Conservation (phyloP, 768 basidiomycete species). For the Pleurotus cornucopiae region DNA sequence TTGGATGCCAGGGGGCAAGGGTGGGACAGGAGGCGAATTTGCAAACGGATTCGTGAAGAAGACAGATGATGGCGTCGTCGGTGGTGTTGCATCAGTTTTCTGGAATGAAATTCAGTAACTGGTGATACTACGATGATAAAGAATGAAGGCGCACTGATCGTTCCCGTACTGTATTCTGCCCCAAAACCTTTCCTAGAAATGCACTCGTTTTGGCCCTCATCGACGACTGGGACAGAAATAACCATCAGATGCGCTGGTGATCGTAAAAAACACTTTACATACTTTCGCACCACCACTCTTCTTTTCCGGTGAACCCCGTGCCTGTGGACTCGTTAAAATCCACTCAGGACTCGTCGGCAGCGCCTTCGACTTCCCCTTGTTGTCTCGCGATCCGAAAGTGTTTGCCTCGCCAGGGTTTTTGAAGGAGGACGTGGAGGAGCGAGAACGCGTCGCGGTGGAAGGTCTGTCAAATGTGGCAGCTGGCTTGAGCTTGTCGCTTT, state of each 20-base stretch:
- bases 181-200: conserved; percentile 76
- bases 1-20: conserved; percentile 44
- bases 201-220: conserved; percentile 79
- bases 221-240: conserved; percentile 35
- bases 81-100: conserved; percentile 50
- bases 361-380: conserved; percentile 31
- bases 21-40: conserved; percentile 47
- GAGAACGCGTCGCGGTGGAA: conserved; percentile 35
- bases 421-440: conserved; percentile 38
- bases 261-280: conserved; percentile 13
- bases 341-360: conserved; percentile 32
- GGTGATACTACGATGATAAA: not conserved
- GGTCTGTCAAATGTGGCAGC: conserved; percentile 27
- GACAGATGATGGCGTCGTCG: conserved; percentile 27
- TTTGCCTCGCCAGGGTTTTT: conserved; percentile 15
- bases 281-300: conserved; percentile 48
- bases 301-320: conserved; percentile 37
- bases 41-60: conserved; percentile 35
- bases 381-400: conserved; percentile 20
- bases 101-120: conserved; percentile 22
- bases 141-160: conserved; percentile 50
- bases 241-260: no score
- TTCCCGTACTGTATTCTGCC: conserved; percentile 60
- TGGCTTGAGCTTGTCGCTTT: conserved; percentile 30
- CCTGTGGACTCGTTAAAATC: conserved; percentile 43